These are phyloP conservation scores for Eutypa lata DNA, from an alignment of 2,329 filamentous ascomycete species.

Conservation along the genomic window DNA sequence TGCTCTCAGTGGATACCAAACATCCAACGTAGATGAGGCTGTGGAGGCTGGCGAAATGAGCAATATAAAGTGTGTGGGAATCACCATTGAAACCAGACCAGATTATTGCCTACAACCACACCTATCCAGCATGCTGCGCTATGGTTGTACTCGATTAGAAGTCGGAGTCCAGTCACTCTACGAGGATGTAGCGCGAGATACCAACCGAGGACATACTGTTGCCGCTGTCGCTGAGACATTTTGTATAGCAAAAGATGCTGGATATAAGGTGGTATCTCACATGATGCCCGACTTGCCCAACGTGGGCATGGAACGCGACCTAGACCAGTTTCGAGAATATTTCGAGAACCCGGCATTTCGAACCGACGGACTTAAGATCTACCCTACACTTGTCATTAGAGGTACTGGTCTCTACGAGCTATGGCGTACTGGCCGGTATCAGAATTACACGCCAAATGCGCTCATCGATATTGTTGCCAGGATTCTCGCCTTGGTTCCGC, in stretches of 20 bases:
- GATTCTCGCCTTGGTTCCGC: conserved; percentile 91
- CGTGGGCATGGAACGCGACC: conserved; percentile 95
- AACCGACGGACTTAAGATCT: conserved; percentile 96
- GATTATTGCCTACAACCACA: conserved; percentile 98
- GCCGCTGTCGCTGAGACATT: conserved; percentile 95
- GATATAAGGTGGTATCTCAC: conserved; percentile 97
- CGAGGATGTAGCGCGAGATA: conserved; percentile 97
- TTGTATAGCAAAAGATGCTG: conserved; percentile 93
- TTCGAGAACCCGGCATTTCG: conserved; percentile 95
- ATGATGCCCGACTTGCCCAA: conserved; percentile 99
- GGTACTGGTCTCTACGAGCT: conserved; percentile 95
- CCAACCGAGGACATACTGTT: conserved; percentile 94
- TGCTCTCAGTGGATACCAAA: conserved; percentile 92
- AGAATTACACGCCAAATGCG: conserved; percentile 97
- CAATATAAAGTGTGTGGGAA: conserved; percentile 95
- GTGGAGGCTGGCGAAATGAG: conserved; percentile 94
- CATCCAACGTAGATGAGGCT: conserved; percentile 89
- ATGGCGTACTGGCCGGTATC: conserved; percentile 94
- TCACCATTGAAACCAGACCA: conserved; percentile 95
- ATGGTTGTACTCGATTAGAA: conserved; percentile 91
- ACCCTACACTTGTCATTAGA: conserved; percentile 93
- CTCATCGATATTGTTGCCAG: conserved; percentile 92
- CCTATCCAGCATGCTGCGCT: conserved; percentile 92
- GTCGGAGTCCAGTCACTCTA: conserved; percentile 96
- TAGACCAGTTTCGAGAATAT: conserved; percentile 96